These are phyloP conservation scores for Xylaria castorea DNA, from an alignment of 495 filamentous ascomycete species.

Conservation along the genomic window DNA sequence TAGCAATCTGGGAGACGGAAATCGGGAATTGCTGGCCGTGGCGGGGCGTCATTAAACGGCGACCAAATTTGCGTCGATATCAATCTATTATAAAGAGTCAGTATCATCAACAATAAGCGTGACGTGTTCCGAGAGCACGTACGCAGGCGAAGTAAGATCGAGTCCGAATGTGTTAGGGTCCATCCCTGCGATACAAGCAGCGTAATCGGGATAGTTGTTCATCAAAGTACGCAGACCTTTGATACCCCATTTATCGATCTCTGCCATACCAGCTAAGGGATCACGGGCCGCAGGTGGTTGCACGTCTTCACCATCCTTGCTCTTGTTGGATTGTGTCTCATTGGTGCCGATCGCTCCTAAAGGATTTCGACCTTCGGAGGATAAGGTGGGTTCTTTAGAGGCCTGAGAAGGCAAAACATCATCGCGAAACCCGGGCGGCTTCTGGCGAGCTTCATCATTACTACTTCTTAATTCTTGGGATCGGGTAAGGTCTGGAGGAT, in stretches of 20 bases:
- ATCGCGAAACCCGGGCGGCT: conserved; percentile 51
- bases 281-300: conserved; percentile 50
- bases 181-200: conserved; percentile 75
- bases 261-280: conserved; percentile 76
- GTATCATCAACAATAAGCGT: background rate
- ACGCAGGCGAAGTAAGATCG: conserved; percentile 82
- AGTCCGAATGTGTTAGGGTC: conserved; percentile 79
- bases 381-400: conserved; percentile 40
- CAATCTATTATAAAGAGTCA: conserved; percentile 29
- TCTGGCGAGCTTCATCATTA: conserved; percentile 51
- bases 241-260: conserved; percentile 80
- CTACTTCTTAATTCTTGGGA: conserved; percentile 51
- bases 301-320: conserved; percentile 50
- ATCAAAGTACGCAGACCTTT: conserved; percentile 80
- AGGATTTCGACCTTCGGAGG: conserved; percentile 43
- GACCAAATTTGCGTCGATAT: conserved; percentile 62
- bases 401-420: conserved; percentile 45
- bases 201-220: conserved; percentile 78
- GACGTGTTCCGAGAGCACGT: conserved; percentile 42
- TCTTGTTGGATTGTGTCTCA: conserved; percentile 48
- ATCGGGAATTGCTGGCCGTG: conserved; percentile 76
- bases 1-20: conserved; percentile 85
- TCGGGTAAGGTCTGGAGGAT: conserved; percentile 38
- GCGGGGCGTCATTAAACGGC: conserved; percentile 72
- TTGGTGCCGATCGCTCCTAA: conserved; percentile 54